Percentiles rank a stretch among this genome's conserved stretches.
These are phyloP conservation scores for Pseudoneurospora amorphoporcata DNA, from an alignment of 495 filamentous ascomycete species.

Conservation along the genomic window DNA sequence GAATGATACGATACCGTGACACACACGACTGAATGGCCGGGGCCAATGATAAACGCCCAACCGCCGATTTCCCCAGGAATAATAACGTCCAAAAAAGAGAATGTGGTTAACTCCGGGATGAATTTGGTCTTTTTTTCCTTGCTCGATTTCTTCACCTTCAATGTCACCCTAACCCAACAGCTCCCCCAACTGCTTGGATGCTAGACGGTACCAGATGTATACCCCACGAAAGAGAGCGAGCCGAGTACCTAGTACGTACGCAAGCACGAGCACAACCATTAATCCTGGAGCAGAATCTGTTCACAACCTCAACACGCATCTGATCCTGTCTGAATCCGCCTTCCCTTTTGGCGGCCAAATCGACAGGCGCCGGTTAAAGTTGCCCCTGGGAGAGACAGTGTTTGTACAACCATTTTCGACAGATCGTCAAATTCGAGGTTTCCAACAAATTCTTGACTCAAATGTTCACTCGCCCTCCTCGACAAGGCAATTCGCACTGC, in stretches of 20 bases:
- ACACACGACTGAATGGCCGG: not conserved
- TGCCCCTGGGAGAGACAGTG: not conserved
- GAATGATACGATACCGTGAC: too few species aligned
- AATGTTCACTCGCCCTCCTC: not conserved
- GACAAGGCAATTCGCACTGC: not conserved
- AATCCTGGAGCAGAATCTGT: not conserved
- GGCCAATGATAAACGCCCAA: not conserved
- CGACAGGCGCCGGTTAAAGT: not conserved
- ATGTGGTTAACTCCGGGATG: not conserved
- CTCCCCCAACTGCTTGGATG: not conserved
- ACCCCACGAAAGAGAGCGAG: not conserved
- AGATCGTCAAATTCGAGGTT: not conserved
- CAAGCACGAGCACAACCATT: not conserved
- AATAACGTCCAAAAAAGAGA: not conserved
- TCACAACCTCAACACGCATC: not conserved
- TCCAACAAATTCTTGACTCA: not conserved
- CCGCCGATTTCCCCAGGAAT: not conserved
- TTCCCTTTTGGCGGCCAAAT: not conserved
- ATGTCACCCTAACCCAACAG: not conserved
- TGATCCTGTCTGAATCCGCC: not conserved
- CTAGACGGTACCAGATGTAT: not conserved
- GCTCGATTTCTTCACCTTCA: not conserved
- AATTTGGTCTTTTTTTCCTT: not conserved
- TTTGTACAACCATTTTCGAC: not conserved
- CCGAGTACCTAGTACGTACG: not conserved